A percentile compares a stretch with the other conserved stretches of the same genome.
Evolutionary conservation across 208 protist genomes (phyloP).

Genomic region (Porcisia hertigi): DNA sequence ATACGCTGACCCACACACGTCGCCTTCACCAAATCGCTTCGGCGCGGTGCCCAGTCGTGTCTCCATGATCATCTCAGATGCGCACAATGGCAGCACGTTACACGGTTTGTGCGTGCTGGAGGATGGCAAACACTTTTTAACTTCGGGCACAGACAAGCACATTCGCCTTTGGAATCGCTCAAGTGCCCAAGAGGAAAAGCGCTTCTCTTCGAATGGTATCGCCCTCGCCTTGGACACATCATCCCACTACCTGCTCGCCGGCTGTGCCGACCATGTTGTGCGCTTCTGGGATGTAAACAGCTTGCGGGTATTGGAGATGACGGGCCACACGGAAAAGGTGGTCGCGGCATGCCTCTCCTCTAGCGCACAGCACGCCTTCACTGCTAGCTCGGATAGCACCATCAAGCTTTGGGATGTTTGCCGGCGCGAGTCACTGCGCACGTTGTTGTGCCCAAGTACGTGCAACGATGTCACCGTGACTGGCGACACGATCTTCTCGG

Average conservation of each 20-base stretch:
- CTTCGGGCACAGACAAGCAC: conserved; percentile 54
- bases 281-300: conserved; percentile 68
- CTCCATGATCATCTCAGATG: conserved; percentile 33
- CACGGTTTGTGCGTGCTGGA: conserved; percentile 48
- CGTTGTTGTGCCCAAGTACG: conserved; percentile 57
- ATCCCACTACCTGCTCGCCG: conserved; percentile 59
- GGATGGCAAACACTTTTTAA: conserved; percentile 39
- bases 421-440: conserved; percentile 37
- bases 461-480: conserved; percentile 67
- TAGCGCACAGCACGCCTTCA: conserved; percentile 60
- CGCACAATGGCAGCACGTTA: conserved; percentile 44
- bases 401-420: conserved; percentile 79
- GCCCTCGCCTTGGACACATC: conserved; percentile 50
- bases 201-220: conserved; percentile 41
- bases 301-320: conserved; percentile 56
- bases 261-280: conserved; percentile 66
- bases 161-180: conserved; percentile 52
- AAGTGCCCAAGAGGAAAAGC: conserved; percentile 33
- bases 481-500: conserved; percentile 55
- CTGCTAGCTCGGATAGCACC: conserved; percentile 68
- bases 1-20: conserved; percentile 13
- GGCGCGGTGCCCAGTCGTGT: conserved; percentile 22
- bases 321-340: conserved; percentile 70
- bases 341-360: conserved; percentile 62
- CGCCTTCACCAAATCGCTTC: not conserved